Evolutionary conservation across 495 filamentous ascomycete species (phyloP).

Genomic region (Podospora pseudocomata): DNA sequence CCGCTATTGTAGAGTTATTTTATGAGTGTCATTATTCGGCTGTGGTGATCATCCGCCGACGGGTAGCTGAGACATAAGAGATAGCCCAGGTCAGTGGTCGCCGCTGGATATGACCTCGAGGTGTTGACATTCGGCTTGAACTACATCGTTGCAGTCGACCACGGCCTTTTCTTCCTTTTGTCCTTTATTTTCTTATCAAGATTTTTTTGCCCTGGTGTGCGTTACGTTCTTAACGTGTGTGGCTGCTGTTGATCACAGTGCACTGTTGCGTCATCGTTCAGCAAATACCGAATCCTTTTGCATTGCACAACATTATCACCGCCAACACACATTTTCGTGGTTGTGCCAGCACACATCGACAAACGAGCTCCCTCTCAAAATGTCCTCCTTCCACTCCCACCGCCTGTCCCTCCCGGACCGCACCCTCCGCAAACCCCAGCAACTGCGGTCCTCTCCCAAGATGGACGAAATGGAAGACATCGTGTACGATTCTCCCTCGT

Average conservation of each 20-base stretch:
- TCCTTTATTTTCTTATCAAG: too few relatives aligned
- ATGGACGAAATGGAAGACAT: slow-evolving; percentile 13
- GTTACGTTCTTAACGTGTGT: not conserved
- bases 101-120: slow-evolving; percentile 14
- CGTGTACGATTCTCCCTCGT: not conserved
- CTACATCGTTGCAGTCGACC: not conserved
- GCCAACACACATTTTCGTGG: not conserved
- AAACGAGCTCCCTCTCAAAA: not conserved
- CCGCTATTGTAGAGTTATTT: not conserved
- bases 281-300: not conserved
- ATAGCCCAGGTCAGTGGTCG: slow-evolving; percentile 8
- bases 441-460: not conserved
- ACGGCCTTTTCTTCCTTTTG: not conserved
- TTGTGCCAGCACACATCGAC: not conserved
- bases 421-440: not conserved
- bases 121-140: slow-evolving; percentile 11
- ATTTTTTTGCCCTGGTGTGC: not conserved
- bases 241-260: not conserved
- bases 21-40: not conserved
- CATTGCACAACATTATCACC: slow-evolving; percentile 4
- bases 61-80: slow-evolving; percentile 13
- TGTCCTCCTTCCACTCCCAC: slow-evolving; percentile 15
- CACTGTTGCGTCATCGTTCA: not conserved
- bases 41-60: not conserved
- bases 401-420: slow-evolving; percentile 11